These are phyloP conservation scores for Lipomyces kockii DNA, from an alignment of 805 yeast species.

Conservation along the genomic window DNA sequence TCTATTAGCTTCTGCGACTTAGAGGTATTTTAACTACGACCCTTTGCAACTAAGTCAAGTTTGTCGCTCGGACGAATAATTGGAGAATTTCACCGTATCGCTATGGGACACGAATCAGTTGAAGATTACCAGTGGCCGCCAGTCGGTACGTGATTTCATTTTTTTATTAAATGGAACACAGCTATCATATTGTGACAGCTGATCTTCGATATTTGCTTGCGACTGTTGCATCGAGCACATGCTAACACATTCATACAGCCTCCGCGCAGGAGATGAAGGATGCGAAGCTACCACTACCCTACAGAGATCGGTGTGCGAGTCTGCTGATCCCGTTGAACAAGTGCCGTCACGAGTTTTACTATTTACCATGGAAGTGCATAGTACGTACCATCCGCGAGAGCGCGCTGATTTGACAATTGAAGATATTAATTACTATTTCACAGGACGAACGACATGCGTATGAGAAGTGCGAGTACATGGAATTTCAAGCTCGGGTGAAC, in stretches of 20 bases:
- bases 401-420: background rate
- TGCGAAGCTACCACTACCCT: conserved; percentile 74
- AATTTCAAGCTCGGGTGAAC: conserved; percentile 77
- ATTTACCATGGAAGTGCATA: conserved; percentile 69
- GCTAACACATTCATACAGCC: conserved; percentile 50
- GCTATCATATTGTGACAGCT: too few relatives aligned
- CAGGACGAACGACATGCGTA: conserved; percentile 77
- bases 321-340: conserved; percentile 63
- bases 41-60: background rate
- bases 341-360: conserved; percentile 62
- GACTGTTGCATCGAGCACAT: background rate
- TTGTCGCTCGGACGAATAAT: background rate
- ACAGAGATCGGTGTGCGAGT: conserved; percentile 83
- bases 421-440: background rate
- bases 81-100: background rate
- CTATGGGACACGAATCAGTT: conserved; percentile 31
- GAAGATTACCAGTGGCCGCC: conserved; percentile 34
- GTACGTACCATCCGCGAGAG: conserved; percentile 1
- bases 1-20: background rate
- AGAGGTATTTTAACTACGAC: background rate
- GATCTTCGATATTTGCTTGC: background rate
- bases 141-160: conserved; percentile 18
- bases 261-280: conserved; percentile 83
- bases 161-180: background rate
- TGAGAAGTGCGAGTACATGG: conserved; percentile 84